Conservation (phyloP, 169 alveolate species). For the Perkinsus olseni region DNA sequence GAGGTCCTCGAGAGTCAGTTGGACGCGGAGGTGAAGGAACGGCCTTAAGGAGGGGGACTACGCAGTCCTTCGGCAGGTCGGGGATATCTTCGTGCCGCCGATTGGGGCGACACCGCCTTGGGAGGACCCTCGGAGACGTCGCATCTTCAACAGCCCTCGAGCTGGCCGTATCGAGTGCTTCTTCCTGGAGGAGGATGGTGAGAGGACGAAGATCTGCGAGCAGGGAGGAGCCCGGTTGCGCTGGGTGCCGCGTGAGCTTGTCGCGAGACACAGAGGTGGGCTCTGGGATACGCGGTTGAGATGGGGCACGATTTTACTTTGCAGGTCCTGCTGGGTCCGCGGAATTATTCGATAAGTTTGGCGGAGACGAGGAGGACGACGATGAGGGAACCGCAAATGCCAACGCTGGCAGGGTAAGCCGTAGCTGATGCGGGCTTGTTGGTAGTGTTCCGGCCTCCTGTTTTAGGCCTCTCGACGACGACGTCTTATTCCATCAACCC, state of each 20-base stretch:
- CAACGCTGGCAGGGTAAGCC: not conserved
- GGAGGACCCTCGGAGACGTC: not conserved
- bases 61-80: not conserved
- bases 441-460: not conserved
- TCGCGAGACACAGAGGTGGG: not conserved
- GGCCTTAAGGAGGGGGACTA: not conserved
- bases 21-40: not conserved
- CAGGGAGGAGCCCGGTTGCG: not conserved
- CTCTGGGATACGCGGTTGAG: no score
- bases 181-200: not conserved
- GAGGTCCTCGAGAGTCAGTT: not conserved
- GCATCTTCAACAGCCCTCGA: not conserved
- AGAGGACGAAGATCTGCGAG: not conserved
- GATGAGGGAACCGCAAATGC: not conserved
- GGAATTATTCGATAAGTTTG: not conserved
- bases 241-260: not conserved
- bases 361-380: not conserved
- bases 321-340: not conserved
- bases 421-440: not conserved
- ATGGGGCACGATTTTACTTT: not conserved
- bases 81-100: not conserved
- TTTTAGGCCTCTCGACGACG: not conserved
- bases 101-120: not conserved
- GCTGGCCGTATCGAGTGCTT: not conserved
- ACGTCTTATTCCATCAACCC: not conserved